Evolutionary conservation across 768 basidiomycete species (phyloP).

Genomic region (Boletus edulis): DNA sequence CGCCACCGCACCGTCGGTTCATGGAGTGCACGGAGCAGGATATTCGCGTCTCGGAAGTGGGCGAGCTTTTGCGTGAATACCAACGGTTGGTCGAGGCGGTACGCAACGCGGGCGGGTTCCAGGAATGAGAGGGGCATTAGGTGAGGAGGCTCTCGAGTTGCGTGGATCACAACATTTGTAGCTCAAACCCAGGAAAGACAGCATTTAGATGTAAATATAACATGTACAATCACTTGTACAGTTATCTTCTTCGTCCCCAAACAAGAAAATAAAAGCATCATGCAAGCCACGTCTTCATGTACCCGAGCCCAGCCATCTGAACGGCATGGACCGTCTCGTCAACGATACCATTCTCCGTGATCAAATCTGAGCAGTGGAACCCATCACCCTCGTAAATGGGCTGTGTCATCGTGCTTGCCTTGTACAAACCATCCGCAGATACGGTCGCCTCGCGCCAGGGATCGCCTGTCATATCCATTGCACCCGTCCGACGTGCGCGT

Average conservation of each 20-base stretch:
- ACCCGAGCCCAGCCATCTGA: slow-evolving; percentile 48
- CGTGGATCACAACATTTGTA: too few relatives aligned
- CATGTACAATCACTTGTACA: too few relatives aligned
- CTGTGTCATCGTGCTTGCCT: slow-evolving; percentile 48
- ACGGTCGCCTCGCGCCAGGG: slow-evolving; percentile 72
- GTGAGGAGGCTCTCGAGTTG: too few relatives aligned
- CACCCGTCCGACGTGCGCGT: too few relatives aligned
- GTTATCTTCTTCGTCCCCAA: too few relatives aligned
- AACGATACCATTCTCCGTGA: slow-evolving; percentile 35
- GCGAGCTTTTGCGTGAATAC: slow-evolving; percentile 79
- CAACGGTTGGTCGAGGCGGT: slow-evolving; percentile 71
- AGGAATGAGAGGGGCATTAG: slow-evolving; percentile 9
- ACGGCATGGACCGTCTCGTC: slow-evolving; percentile 54
- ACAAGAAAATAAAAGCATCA: too few relatives aligned
- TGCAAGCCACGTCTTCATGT: slow-evolving; percentile 51
- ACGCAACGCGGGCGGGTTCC: slow-evolving; percentile 46
- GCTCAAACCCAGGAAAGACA: too few relatives aligned
- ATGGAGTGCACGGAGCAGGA: slow-evolving; percentile 74
- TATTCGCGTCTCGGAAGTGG: slow-evolving; percentile 76
- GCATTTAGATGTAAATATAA: too few relatives aligned
- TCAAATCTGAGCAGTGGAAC: slow-evolving; percentile 67
- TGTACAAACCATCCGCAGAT: slow-evolving; percentile 49
- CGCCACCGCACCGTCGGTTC: slow-evolving; percentile 69
- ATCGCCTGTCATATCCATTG: slow-evolving; percentile 44
- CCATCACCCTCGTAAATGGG: slow-evolving; percentile 59